phyloP scores from a whole-genome alignment of 352 stramenopile genomes.

The Phytopythium kandeliae region DNA sequence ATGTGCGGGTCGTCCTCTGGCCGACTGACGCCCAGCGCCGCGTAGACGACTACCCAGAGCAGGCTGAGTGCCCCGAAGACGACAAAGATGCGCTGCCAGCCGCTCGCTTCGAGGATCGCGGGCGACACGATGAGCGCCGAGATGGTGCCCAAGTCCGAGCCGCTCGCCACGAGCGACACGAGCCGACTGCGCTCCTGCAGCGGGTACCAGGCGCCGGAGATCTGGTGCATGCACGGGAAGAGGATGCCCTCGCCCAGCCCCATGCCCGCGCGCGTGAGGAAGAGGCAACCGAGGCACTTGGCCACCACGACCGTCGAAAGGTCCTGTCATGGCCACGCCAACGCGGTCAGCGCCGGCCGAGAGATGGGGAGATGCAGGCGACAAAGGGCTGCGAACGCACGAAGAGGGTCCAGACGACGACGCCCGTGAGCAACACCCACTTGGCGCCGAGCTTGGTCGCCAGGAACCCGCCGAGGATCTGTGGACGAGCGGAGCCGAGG shows the following conservation, averaged over 20 bases:
- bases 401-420: constrained; percentile 82
- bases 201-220: constrained; percentile 80
- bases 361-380: not conserved
- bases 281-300: constrained; percentile 59
- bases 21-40: constrained; percentile 49
- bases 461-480: constrained; percentile 77
- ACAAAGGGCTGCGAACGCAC: constrained; percentile 15
- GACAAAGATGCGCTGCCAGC: constrained; percentile 75
- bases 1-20: constrained; percentile 65
- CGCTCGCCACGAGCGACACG: constrained; percentile 69
- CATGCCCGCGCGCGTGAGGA: constrained; percentile 74
- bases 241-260: constrained; percentile 82
- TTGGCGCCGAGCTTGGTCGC: constrained; percentile 68
- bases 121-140: constrained; percentile 71
- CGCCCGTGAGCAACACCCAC: constrained; percentile 59
- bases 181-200: constrained; percentile 76
- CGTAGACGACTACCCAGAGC: constrained; percentile 64
- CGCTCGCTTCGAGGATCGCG: constrained; percentile 47
- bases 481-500: too few species aligned
- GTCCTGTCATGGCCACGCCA: constrained; percentile 37
- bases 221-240: constrained; percentile 87
- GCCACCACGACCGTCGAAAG: constrained; percentile 66
- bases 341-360: too few species aligned
- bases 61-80: constrained; percentile 74
- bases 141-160: constrained; percentile 80